These are phyloP conservation scores for Rhododendron molle DNA, from an alignment of 148 eudicot species.

Conservation along the genomic window DNA sequence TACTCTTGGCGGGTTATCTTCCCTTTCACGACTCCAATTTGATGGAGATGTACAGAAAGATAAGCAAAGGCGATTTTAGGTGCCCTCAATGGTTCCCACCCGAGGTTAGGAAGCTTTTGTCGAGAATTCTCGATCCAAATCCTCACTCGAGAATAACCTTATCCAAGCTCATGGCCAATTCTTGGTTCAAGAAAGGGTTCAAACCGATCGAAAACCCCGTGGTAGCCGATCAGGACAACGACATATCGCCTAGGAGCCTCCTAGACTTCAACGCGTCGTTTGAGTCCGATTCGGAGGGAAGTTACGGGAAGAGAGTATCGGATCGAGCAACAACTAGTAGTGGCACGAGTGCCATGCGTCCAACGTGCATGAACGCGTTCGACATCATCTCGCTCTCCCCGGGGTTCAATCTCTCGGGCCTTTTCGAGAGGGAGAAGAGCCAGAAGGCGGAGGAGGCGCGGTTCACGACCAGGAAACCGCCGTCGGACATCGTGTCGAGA, in stretches of 20 bases:
- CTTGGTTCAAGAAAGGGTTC: slow-evolving; percentile 62
- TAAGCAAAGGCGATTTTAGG: slow-evolving; percentile 52
- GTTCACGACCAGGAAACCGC: slow-evolving; percentile 43
- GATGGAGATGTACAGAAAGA: slow-evolving; percentile 69
- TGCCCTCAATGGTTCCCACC: slow-evolving; percentile 69
- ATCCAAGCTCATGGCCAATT: slow-evolving; percentile 45
- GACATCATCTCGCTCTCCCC: slow-evolving; percentile 67
- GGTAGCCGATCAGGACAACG: neutral
- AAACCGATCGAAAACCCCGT: slow-evolving; percentile 15
- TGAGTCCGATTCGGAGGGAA: neutral
- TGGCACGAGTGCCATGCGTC: slow-evolving; percentile 21
- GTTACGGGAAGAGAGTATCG: neutral
- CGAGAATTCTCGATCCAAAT: slow-evolving; percentile 56
- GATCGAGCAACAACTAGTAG: neutral
- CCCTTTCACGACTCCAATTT: slow-evolving; percentile 62
- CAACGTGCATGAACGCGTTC: slow-evolving; percentile 59
- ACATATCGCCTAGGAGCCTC: slow-evolving; percentile 43
- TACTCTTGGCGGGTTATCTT: slow-evolving; percentile 63
- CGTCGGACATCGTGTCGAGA: slow-evolving; percentile 47
- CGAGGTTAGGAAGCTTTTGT: slow-evolving; percentile 54
- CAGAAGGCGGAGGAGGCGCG: slow-evolving; percentile 31
- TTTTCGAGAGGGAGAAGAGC: slow-evolving; percentile 34
- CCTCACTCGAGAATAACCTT: slow-evolving; percentile 50
- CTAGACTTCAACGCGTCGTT: slow-evolving; percentile 21
- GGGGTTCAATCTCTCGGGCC: slow-evolving; percentile 56